These are phyloP conservation scores for Emmonsiellopsis sp. DNA, from an alignment of 2,329 filamentous ascomycete species.

Conservation along the genomic window DNA sequence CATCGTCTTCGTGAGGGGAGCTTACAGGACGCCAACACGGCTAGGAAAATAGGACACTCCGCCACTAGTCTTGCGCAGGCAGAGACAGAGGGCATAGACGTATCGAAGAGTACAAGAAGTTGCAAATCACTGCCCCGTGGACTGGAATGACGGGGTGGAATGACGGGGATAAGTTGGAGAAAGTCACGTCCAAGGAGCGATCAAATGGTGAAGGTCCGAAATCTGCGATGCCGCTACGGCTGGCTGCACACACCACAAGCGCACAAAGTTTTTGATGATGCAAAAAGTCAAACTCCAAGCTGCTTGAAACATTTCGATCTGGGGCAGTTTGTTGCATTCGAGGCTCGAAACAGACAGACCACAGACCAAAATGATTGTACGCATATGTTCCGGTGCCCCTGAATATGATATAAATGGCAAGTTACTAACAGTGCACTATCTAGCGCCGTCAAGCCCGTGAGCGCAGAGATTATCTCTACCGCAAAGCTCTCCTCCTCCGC, in stretches of 20 bases:
- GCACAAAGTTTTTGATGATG: background rate
- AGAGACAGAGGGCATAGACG: background rate
- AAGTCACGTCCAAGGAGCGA: background rate
- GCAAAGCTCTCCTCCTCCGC: slow-evolving; percentile 73
- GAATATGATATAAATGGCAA: background rate
- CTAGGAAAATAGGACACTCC: background rate
- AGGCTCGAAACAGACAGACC: background rate
- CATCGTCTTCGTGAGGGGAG: background rate
- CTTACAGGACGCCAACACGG: background rate
- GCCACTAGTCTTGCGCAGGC: background rate
- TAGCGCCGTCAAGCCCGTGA: slow-evolving; percentile 66
- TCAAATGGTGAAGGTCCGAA: background rate
- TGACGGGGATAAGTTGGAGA: background rate
- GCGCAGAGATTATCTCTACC: slow-evolving; percentile 80
- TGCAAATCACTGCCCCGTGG: background rate
- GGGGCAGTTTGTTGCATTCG: background rate
- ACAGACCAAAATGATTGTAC: slow-evolving; percentile 8
- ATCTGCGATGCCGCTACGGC: slow-evolving; percentile 5
- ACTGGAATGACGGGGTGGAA: background rate
- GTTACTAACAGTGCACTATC: slow-evolving; percentile 9
- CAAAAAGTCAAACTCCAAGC: background rate
- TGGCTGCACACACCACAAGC: background rate
- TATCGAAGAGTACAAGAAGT: background rate
- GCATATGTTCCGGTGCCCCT: background rate
- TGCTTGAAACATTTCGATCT: too few relatives aligned